A percentile compares a stretch with the other conserved stretches of the same genome.
Evolutionary conservation across 2,329 filamentous ascomycete species (phyloP).

Genomic region (Botrytis porri): DNA sequence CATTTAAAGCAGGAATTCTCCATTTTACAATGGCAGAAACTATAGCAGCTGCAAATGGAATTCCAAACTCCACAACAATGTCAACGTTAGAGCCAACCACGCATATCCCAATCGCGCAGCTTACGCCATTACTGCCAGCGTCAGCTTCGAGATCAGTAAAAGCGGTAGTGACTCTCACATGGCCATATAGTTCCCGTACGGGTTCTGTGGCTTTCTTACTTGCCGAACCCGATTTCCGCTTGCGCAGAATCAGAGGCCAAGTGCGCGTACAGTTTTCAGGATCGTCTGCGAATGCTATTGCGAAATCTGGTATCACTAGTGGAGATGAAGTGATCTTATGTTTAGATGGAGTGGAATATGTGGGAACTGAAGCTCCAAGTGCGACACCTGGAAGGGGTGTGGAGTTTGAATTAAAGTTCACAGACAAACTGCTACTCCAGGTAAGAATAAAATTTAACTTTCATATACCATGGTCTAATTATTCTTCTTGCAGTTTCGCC

Average conservation of each 20-base stretch:
- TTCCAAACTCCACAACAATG: slow-evolving; percentile 1
- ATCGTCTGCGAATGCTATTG: slow-evolving; percentile 65
- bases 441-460: slow-evolving; percentile 35
- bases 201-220: slow-evolving; percentile 74
- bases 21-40: slow-evolving; percentile 4
- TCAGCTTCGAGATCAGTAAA: slow-evolving; percentile 50
- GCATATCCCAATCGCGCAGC: slow-evolving; percentile 54
- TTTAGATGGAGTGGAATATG: slow-evolving; percentile 67
- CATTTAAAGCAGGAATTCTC: background rate
- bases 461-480: slow-evolving; percentile 25
- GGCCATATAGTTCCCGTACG: slow-evolving; percentile 83
- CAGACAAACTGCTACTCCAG: slow-evolving; percentile 48
- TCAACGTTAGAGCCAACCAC: slow-evolving; percentile 30
- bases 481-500: slow-evolving; percentile 43
- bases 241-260: slow-evolving; percentile 74
- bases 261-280: slow-evolving; percentile 75
- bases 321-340: slow-evolving; percentile 72
- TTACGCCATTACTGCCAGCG: slow-evolving; percentile 48
- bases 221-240: slow-evolving; percentile 78
- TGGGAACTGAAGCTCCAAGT: slow-evolving; percentile 37
- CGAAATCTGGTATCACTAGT: slow-evolving; percentile 66
- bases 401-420: slow-evolving; percentile 59
- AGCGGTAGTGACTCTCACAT: slow-evolving; percentile 78
- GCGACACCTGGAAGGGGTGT: slow-evolving; percentile 51
- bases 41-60: background rate